Conservation (phyloP, 352 stramenopile species). For the Phytophthora quininea region DNA sequence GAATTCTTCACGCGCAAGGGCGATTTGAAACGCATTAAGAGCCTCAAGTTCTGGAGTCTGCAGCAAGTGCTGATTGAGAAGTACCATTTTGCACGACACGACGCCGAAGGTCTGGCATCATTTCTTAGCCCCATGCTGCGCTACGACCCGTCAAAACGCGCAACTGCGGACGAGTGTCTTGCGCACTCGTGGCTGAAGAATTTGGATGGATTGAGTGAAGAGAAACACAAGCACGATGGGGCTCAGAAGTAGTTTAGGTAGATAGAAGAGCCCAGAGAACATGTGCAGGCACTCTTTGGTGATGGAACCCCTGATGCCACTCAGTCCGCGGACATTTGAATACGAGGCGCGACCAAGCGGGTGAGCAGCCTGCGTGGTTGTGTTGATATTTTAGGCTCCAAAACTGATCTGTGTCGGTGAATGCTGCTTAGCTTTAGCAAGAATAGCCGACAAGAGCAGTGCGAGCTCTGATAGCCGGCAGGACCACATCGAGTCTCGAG, state of each 20-base stretch:
- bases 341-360: constrained; percentile 7
- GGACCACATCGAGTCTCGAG: background rate
- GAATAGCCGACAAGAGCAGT: constrained; percentile 30
- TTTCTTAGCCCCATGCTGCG: constrained; percentile 97
- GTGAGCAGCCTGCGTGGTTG: constrained; percentile 6
- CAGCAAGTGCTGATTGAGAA: constrained; percentile 97
- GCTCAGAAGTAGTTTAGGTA: constrained; percentile 31
- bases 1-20: constrained; percentile 98
- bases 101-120: constrained; percentile 90
- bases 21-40: constrained; percentile 97
- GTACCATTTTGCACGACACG: constrained; percentile 91
- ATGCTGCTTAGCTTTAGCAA: constrained; percentile 4
- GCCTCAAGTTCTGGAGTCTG: constrained; percentile 98
- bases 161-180: constrained; percentile 94
- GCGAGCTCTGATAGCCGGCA: background rate
- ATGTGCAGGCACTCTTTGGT: background rate
- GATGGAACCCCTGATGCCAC: background rate
- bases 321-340: constrained; percentile 16
- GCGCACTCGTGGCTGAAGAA: constrained; percentile 93
- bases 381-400: constrained; percentile 26
- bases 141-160: constrained; percentile 85
- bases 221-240: constrained; percentile 7
- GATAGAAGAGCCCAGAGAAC: constrained; percentile 19
- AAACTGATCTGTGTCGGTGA: constrained; percentile 16
- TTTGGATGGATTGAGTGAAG: constrained; percentile 22